Evolutionary conservation across 768 basidiomycete species (phyloP), one percentile per base, ranked within the genome.

Genomic region (Piloderma croceum): DNA sequence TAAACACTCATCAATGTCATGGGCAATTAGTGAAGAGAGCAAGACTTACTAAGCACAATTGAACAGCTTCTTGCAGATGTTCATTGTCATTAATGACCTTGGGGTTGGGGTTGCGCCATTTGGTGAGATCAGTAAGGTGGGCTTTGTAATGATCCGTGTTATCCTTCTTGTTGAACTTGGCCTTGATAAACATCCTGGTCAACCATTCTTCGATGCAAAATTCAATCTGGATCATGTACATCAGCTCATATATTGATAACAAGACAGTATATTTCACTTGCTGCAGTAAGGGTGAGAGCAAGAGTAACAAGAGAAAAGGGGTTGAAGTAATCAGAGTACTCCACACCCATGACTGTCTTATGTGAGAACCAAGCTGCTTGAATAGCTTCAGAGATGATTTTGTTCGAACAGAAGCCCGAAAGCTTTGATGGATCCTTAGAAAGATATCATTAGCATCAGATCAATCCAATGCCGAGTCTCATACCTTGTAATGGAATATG

Each of bases 51-150:
- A n/a, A n/a, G n/a, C n/a, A n/a, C n/a, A n/a, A n/a, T n/a, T n/a
- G n/a, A n/a, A n/a, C 31, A 85, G 65, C 58, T 85, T 82, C 5
- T 55, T 55, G 54, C 69, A 70, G 47, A 79, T 65, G 52, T 64
- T 55, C n/a, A n/a, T n/a, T n/a, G n/a, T n/a, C n/a, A 35, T 69
- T 68, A 36, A 77, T 44, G 29, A 79, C 78, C 52, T 79, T 81
- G 15, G 83, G 71, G 55, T 85, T 83, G 59, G 83, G 83, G 45
- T 68, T 64, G 64, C n/a, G n/a, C n/a, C n/a, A n/a, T n/a, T n/a
- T n/a, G n/a, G n/a, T n/a, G n/a, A n/a, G n/a, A n/a, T n/a, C n/a
- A n/a, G n/a, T n/a, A n/a, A n/a, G n/a, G n/a, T n/a, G n/a, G n/a
- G n/a, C n/a, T n/a, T n/a, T n/a, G n/a, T n/a, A n/a, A n/a, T n/a